Evolutionary conservation across 1,139 yeast genomes (phyloP).

Genomic region (Pichia sp.): DNA sequence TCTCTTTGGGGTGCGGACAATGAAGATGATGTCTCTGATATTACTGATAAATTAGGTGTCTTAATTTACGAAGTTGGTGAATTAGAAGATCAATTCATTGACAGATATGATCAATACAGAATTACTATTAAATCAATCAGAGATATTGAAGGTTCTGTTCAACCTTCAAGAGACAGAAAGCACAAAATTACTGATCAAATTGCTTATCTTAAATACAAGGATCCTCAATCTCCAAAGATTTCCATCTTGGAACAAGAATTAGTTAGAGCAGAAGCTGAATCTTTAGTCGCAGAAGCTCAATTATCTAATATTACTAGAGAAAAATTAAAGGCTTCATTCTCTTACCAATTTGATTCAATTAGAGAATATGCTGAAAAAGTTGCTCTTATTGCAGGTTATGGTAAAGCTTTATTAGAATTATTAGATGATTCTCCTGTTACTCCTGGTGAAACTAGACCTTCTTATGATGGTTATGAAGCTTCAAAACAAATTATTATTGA

Average conservation of each 20-base stretch:
- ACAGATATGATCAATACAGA: conserved; percentile 81
- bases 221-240: conserved; percentile 77
- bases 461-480: conserved; percentile 83
- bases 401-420: conserved; percentile 76
- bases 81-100: conserved; percentile 81
- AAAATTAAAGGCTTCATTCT: conserved; percentile 77
- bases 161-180: conserved; percentile 82
- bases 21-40: conserved; percentile 79
- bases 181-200: conserved; percentile 80
- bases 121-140: conserved; percentile 73
- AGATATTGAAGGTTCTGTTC: conserved; percentile 82
- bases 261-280: conserved; percentile 88
- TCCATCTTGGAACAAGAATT: conserved; percentile 79
- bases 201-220: conserved; percentile 77
- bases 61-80: conserved; percentile 78
- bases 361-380: conserved; percentile 81
- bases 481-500: conserved; percentile 81
- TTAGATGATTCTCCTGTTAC: conserved; percentile 82
- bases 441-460: conserved; percentile 88
- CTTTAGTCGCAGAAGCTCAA: conserved; percentile 87
- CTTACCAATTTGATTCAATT: conserved; percentile 76
- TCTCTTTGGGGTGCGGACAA: conserved; percentile 82
- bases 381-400: conserved; percentile 84
- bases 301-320: conserved; percentile 82
- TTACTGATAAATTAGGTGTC: conserved; percentile 82